These are phyloP conservation scores for Candolleomyces eurysporus DNA, from an alignment of 768 basidiomycete genomes.

Conservation along the genomic window DNA sequence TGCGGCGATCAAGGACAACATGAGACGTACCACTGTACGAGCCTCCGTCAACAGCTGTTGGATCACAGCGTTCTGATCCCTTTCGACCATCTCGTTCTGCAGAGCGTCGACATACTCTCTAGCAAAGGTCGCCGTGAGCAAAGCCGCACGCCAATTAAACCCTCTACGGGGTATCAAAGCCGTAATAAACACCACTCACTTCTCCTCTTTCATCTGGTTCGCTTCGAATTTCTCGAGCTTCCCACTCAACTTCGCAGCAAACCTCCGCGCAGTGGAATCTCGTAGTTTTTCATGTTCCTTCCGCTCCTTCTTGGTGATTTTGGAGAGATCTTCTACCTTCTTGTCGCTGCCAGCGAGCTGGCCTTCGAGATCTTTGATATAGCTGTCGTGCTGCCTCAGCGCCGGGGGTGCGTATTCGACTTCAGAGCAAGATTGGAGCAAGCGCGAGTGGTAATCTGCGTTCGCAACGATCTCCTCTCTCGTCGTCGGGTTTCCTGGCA, in stretches of 20 bases:
- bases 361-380: slow-evolving; percentile 32
- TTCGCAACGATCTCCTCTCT: slow-evolving; percentile 34
- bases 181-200: slow-evolving; percentile 24
- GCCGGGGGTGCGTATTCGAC: slow-evolving; percentile 41
- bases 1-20: background rate
- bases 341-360: slow-evolving; percentile 22
- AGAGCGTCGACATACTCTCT: slow-evolving; percentile 48
- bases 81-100: slow-evolving; percentile 38
- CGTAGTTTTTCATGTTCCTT: slow-evolving; percentile 41
- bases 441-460: slow-evolving; percentile 35
- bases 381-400: slow-evolving; percentile 31
- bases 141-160: background rate
- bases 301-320: slow-evolving; percentile 43
- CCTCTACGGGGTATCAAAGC: background rate
- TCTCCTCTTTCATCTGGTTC: slow-evolving; percentile 43
- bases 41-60: slow-evolving; percentile 34
- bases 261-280: slow-evolving; percentile 36
- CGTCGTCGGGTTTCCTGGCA: background rate
- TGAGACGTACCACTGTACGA: slow-evolving; percentile 26
- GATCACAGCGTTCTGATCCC: slow-evolving; percentile 29
- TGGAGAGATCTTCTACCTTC: slow-evolving; percentile 26
- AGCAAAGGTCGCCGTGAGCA: background rate
- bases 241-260: slow-evolving; percentile 40
- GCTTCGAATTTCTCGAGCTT: slow-evolving; percentile 41
- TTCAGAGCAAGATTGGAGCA: slow-evolving; percentile 31